phyloP scores from a whole-genome alignment of 192 early-diverging fungal species.

The Coemansia sp. region DNA sequence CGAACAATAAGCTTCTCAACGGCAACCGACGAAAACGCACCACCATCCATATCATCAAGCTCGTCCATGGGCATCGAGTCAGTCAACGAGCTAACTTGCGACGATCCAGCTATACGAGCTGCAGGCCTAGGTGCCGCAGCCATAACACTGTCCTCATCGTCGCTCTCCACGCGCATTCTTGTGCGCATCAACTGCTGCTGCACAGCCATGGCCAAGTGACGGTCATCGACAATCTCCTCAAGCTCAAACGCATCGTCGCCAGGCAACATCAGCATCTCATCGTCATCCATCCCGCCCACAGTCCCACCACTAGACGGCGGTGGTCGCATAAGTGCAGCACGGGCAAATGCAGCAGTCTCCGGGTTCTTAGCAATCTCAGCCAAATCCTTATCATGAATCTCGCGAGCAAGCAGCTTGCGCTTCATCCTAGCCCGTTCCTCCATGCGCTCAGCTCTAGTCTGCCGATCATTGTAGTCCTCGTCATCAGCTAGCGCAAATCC shows the following conservation, averaged over 20 bases:
- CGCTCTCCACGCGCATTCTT: constrained; percentile 26
- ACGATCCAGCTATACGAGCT: neutral
- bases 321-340: constrained; percentile 48
- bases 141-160: constrained; percentile 4
- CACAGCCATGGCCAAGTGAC: constrained; percentile 16
- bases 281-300: constrained; percentile 3
- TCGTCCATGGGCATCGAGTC: neutral
- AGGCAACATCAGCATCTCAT: constrained; percentile 19
- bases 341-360: constrained; percentile 57
- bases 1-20: constrained; percentile 50
- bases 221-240: constrained; percentile 41
- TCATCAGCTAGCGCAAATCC: constrained; percentile 34
- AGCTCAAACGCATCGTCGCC: constrained; percentile 25
- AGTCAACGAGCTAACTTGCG: constrained; percentile 8
- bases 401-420: constrained; percentile 23
- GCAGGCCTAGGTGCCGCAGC: neutral
- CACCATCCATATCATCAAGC: constrained; percentile 16
- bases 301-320: neutral
- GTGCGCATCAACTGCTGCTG: constrained; percentile 25
- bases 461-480: constrained; percentile 50
- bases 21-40: constrained; percentile 27
- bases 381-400: constrained; percentile 47
- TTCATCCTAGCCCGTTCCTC: constrained; percentile 31
- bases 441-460: constrained; percentile 49
- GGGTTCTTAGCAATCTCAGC: constrained; percentile 52